phyloP scores from a whole-genome alignment of 306 rosid species.

The Cicer bijugum region DNA sequence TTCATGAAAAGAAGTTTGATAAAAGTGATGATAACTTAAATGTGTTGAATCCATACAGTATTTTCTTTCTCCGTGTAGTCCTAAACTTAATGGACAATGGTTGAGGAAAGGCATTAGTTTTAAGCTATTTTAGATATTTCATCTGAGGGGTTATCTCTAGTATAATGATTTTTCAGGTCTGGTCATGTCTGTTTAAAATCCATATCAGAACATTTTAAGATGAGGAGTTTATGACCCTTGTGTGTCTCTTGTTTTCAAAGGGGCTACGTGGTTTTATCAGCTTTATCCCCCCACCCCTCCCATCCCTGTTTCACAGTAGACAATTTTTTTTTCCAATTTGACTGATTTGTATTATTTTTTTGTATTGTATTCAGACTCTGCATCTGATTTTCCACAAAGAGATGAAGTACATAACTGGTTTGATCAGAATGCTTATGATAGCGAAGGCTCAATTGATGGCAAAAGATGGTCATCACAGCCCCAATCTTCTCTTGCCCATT shows the following conservation, averaged over 20 bases:
- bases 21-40: constrained; percentile 26
- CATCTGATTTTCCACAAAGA: constrained; percentile 51
- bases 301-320: constrained; percentile 9
- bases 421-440: constrained; percentile 52
- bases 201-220: constrained; percentile 21
- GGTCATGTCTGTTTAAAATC: constrained; percentile 34
- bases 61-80: background rate
- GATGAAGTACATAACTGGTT: constrained; percentile 49
- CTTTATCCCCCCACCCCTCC: background rate
- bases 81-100: background rate
- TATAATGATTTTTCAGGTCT: constrained; percentile 18
- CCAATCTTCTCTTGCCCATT: constrained; percentile 51
- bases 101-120: background rate
- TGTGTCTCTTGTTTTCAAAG: constrained; percentile 20
- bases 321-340: constrained; percentile 15
- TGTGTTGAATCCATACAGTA: background rate
- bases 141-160: constrained; percentile 28
- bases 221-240: background rate
- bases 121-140: constrained; percentile 13
- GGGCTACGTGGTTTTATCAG: background rate
- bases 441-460: constrained; percentile 52
- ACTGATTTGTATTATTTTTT: constrained; percentile 37
- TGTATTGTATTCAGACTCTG: constrained; percentile 46
- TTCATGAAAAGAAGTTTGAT: background rate
- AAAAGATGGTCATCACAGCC: constrained; percentile 75